Percentiles rank a stretch among this genome's conserved stretches.
Evolutionary conservation across 768 basidiomycete species (phyloP).

Genomic region (Exsudoporus frostii): DNA sequence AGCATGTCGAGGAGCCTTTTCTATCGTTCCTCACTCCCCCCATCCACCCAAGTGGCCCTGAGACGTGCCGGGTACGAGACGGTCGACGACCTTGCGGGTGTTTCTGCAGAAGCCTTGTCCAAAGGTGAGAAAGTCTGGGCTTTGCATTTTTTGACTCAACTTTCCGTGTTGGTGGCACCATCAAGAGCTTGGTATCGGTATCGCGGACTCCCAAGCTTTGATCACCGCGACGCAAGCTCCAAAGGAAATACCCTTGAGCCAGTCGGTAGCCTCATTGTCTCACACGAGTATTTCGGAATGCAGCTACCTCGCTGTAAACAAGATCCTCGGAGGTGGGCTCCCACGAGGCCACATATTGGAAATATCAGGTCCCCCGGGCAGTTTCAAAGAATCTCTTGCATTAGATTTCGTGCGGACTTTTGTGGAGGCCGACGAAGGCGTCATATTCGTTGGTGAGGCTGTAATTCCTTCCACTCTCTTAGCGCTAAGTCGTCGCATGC

Average conservation of each 20-base stretch:
- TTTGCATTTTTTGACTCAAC: neutral
- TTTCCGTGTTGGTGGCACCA: neutral
- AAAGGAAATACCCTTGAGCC: slow-evolving; percentile 40
- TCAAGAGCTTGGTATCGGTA: slow-evolving; percentile 50
- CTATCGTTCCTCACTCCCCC: slow-evolving; percentile 45
- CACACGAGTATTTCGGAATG: slow-evolving; percentile 15
- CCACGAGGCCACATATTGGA: slow-evolving; percentile 62
- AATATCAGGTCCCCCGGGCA: slow-evolving; percentile 74
- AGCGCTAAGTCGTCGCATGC: slow-evolving; percentile 7
- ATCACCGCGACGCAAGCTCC: slow-evolving; percentile 40
- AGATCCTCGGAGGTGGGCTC: slow-evolving; percentile 62
- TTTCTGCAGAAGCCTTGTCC: slow-evolving; percentile 46
- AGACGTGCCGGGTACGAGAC: slow-evolving; percentile 56
- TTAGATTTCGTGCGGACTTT: slow-evolving; percentile 49
- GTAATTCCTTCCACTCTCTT: neutral
- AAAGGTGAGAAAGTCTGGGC: slow-evolving; percentile 38
- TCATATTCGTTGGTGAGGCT: slow-evolving; percentile 60
- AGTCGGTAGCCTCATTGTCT: slow-evolving; percentile 51
- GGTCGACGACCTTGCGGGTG: slow-evolving; percentile 45
- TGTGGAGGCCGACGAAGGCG: slow-evolving; percentile 44
- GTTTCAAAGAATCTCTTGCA: slow-evolving; percentile 57
- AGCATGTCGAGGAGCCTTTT: slow-evolving; percentile 41
- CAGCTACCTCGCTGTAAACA: slow-evolving; percentile 49
- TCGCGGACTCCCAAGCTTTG: slow-evolving; percentile 45
- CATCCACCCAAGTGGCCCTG: slow-evolving; percentile 44